Percentiles rank a stretch among this genome's conserved stretches.
phyloP scores from a whole-genome alignment of 2,329 filamentous ascomycete genomes.

The Exutisphaerella laricina region DNA sequence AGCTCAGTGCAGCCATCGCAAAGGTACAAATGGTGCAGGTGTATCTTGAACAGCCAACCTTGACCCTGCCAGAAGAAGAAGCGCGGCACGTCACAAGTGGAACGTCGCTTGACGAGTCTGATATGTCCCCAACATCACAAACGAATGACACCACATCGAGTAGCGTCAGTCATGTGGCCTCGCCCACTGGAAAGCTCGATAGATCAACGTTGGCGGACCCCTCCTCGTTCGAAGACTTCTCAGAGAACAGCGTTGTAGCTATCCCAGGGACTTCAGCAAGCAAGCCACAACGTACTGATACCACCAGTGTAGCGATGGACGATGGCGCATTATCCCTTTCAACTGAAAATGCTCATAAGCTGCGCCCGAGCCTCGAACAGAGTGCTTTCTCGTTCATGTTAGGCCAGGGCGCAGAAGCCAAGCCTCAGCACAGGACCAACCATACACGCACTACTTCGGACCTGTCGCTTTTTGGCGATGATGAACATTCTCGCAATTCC shows the following conservation, averaged over 20 bases:
- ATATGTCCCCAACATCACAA: not conserved
- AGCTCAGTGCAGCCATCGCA: constrained; percentile 45
- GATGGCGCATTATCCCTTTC: not conserved
- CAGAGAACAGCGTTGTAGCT: too few species aligned
- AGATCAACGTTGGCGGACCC: not conserved
- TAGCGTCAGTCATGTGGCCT: not conserved
- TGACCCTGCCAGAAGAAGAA: constrained; percentile 40
- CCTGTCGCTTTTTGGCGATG: constrained; percentile 18
- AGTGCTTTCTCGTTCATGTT: constrained; percentile 24
- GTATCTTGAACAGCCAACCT: constrained; percentile 43
- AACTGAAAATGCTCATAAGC: constrained; percentile 3
- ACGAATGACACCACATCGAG: not conserved
- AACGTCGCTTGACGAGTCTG: not conserved
- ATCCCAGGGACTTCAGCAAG: too few species aligned
- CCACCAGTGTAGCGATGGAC: not conserved
- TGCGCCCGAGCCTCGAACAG: constrained; percentile 20
- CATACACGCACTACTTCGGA: constrained; percentile 6
- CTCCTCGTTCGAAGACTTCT: not conserved
- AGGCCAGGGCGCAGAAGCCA: constrained; percentile 13
- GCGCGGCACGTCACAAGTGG: constrained; percentile 1
- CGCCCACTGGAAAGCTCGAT: not conserved
- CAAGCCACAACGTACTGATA: too few species aligned
- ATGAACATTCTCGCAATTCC: constrained; percentile 4
- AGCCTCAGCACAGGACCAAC: not conserved
- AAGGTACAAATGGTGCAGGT: constrained; percentile 49